phyloP scores from a whole-genome alignment of 2,329 filamentous ascomycete genomes.

The Epichloe typhina region DNA sequence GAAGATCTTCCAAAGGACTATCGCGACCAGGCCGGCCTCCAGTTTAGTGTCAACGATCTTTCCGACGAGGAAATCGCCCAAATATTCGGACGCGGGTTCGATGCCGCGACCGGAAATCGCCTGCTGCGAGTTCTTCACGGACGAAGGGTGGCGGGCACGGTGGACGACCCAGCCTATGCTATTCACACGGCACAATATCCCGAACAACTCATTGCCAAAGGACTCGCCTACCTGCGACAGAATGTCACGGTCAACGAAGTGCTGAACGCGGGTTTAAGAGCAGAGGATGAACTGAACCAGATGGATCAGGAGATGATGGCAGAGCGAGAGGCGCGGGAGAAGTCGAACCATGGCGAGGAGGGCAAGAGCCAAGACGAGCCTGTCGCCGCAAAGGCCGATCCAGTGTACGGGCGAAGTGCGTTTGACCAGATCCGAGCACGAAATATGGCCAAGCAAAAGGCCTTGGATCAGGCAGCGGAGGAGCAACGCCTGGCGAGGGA shows the following conservation, averaged over 20 bases:
- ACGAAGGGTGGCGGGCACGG: constrained; percentile 48
- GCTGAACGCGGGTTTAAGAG: constrained; percentile 45
- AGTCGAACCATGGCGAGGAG: constrained; percentile 12
- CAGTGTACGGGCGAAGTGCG: constrained; percentile 44
- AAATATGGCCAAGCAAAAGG: constrained; percentile 37
- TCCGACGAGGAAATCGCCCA: constrained; percentile 29
- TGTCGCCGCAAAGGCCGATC: constrained; percentile 21
- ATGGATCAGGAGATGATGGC: constrained; percentile 28
- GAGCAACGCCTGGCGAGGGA: constrained; percentile 28
- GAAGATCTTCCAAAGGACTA: constrained; percentile 45
- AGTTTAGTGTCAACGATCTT: constrained; percentile 38
- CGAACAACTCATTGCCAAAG: constrained; percentile 28
- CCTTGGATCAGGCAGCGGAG: constrained; percentile 30
- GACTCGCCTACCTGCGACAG: constrained; percentile 41
- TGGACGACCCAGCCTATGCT: constrained; percentile 42
- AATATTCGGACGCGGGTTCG: constrained; percentile 38
- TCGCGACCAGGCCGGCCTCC: constrained; percentile 39
- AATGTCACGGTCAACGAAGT: constrained; percentile 46
- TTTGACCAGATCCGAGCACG: constrained; percentile 44
- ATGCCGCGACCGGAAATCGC: constrained; percentile 32
- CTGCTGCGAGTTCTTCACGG: constrained; percentile 48
- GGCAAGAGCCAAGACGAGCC: constrained; percentile 8
- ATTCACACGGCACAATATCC: constrained; percentile 33
- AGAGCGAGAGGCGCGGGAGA: constrained; percentile 13
- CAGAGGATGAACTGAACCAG: constrained; percentile 46